Conservation (phyloP, 805 yeast species). For the Myxozyma neotropica region DNA sequence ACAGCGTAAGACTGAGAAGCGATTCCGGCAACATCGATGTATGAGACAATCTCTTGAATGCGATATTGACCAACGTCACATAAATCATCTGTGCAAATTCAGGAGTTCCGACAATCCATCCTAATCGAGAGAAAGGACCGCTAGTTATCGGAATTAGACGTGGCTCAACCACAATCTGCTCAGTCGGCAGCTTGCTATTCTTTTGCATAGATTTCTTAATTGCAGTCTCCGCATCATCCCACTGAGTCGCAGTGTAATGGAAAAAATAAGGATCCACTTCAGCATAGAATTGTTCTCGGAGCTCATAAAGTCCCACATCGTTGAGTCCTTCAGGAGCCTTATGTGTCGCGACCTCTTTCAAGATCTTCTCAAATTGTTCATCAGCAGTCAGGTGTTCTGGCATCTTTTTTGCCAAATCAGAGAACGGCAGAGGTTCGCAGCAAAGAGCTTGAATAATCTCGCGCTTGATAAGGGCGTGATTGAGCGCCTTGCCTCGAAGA, state of each 20-base stretch:
- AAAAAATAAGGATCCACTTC: constrained; percentile 80
- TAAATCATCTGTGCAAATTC: constrained; percentile 33
- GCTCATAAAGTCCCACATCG: constrained; percentile 65
- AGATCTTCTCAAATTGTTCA: constrained; percentile 67
- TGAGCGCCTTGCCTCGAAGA: constrained; percentile 44
- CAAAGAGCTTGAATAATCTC: constrained; percentile 86
- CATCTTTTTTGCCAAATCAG: constrained; percentile 65
- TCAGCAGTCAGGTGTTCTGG: constrained; percentile 78
- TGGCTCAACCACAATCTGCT: constrained; percentile 63
- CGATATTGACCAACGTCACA: constrained; percentile 21
- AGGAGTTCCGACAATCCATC: constrained; percentile 34
- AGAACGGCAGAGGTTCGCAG: constrained; percentile 69
- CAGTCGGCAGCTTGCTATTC: constrained; percentile 44
- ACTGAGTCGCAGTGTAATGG: constrained; percentile 72
- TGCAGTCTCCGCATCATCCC: constrained; percentile 78
- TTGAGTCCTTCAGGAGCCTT: constrained; percentile 60
- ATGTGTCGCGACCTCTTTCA: constrained; percentile 60
- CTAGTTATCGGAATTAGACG: constrained; percentile 40
- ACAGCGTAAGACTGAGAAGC: constrained; percentile 60
- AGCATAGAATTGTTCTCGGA: constrained; percentile 58
- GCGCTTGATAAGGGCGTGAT: constrained; percentile 54
- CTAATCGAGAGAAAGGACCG: constrained; percentile 42
- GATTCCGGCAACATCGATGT: constrained; percentile 52
- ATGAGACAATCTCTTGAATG: constrained; percentile 13
- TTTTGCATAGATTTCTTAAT: constrained; percentile 56